Conservation (phyloP, 2,329 filamentous ascomycete species). For the Aspergillus novoparasiticus region DNA sequence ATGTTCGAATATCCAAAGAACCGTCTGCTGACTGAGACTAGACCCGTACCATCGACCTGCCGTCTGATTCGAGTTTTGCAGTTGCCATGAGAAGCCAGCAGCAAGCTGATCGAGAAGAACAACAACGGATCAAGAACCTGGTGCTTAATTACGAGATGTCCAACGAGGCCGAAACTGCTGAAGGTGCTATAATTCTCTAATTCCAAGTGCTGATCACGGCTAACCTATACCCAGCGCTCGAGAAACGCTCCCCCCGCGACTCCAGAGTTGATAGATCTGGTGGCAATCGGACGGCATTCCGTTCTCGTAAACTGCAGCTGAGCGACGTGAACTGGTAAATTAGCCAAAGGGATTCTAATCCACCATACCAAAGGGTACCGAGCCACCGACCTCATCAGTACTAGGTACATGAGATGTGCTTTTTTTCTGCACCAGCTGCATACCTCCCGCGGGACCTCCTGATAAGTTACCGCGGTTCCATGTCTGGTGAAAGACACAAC, state of each 20-base stretch:
- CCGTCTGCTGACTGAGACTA: slow-evolving; percentile 43
- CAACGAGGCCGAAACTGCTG: slow-evolving; percentile 74
- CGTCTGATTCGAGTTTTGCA: slow-evolving; percentile 87
- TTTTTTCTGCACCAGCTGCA: background rate
- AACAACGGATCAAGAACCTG: slow-evolving; percentile 96
- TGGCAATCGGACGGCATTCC: slow-evolving; percentile 72
- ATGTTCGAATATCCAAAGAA: background rate
- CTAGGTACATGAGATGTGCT: background rate
- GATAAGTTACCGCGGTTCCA: background rate
- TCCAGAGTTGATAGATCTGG: slow-evolving; percentile 57
- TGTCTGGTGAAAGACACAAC: slow-evolving; percentile 3
- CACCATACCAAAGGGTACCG: background rate
- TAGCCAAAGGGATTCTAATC: slow-evolving; percentile 21
- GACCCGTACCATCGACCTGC: slow-evolving; percentile 87
- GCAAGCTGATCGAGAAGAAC: slow-evolving; percentile 91
- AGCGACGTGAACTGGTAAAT: slow-evolving; percentile 96
- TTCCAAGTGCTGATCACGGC: slow-evolving; percentile 36
- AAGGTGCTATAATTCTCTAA: slow-evolving; percentile 63
- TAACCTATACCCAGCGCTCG: slow-evolving; percentile 30
- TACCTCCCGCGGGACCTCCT: background rate
- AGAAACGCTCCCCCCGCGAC: slow-evolving; percentile 49
- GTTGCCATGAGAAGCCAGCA: slow-evolving; percentile 96
- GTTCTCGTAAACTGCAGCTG: slow-evolving; percentile 85
- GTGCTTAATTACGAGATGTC: slow-evolving; percentile 95
- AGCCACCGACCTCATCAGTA: background rate